phyloP scores from a whole-genome alignment of 768 basidiomycete species.

The Asterophora parasitica region DNA sequence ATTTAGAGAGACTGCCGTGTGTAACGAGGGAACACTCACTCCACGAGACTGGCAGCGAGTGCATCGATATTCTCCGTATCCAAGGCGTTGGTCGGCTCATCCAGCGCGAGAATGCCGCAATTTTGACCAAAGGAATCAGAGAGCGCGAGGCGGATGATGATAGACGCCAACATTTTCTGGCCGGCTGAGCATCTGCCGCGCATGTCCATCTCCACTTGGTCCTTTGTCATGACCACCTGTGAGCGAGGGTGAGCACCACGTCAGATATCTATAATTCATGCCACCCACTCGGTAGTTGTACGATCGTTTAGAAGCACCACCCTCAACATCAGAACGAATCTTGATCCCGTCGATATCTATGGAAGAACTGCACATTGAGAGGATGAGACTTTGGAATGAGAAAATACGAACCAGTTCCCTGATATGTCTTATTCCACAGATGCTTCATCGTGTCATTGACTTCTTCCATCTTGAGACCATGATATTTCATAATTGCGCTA shows the following conservation, averaged over 20 bases:
- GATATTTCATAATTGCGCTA: slow-evolving; percentile 99
- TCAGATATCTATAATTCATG: slow-evolving; percentile 4
- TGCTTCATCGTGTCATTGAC: slow-evolving; percentile 98
- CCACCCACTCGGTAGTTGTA: slow-evolving; percentile 90
- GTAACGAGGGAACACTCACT: slow-evolving; percentile 47
- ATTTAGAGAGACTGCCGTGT: slow-evolving; percentile 6
- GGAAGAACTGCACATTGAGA: neutral
- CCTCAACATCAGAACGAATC: slow-evolving; percentile 91
- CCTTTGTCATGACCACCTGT: slow-evolving; percentile 98
- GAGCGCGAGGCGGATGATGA: slow-evolving; percentile 94
- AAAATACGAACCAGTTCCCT: slow-evolving; percentile 79
- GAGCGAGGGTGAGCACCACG: slow-evolving; percentile 9
- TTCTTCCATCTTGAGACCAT: slow-evolving; percentile 97
- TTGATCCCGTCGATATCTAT: slow-evolving; percentile 96
- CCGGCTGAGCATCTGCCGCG: slow-evolving; percentile 97
- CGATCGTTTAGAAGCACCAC: slow-evolving; percentile 81
- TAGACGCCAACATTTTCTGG: slow-evolving; percentile 97
- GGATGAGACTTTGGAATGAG: slow-evolving; percentile 1
- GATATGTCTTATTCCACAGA: slow-evolving; percentile 98
- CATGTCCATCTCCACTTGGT: slow-evolving; percentile 99
- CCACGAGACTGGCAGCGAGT: slow-evolving; percentile 84
- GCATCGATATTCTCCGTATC: slow-evolving; percentile 97
- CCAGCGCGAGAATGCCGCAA: slow-evolving; percentile 94
- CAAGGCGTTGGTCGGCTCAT: slow-evolving; percentile 97
- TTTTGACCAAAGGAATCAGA: slow-evolving; percentile 98